Percentiles rank a stretch among this genome's conserved stretches.
These are phyloP conservation scores for Tilletia setariae DNA, from an alignment of 1,284 basidiomycete genomes.

Conservation along the genomic window DNA sequence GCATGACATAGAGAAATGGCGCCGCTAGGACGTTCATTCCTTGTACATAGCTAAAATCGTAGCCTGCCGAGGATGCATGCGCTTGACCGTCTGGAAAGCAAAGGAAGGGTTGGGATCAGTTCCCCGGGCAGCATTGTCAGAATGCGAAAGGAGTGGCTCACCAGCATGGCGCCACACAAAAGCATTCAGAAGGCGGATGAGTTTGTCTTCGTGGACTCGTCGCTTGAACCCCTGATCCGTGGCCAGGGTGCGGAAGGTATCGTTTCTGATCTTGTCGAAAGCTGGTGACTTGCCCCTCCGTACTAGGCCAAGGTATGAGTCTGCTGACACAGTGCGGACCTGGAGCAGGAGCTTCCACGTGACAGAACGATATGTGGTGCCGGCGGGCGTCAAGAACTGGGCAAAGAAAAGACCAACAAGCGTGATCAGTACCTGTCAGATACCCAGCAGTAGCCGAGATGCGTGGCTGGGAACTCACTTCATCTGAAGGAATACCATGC, in stretches of 20 bases:
- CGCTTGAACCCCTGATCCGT: conserved; percentile 93
- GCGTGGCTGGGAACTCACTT: neutral
- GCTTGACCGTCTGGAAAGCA: neutral
- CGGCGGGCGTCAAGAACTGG: neutral
- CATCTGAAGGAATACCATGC: neutral
- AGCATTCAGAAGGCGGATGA: conserved; percentile 88
- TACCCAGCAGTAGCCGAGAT: neutral
- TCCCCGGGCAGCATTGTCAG: neutral
- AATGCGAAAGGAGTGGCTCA: conserved; percentile 49
- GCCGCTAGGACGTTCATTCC: conserved; percentile 98
- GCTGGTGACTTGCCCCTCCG: conserved; percentile 35
- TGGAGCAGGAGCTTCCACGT: conserved; percentile 46
- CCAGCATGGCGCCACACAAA: conserved; percentile 93
- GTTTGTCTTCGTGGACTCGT: conserved; percentile 89
- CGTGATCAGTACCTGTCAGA: neutral
- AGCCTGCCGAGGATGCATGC: neutral
- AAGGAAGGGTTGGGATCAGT: neutral
- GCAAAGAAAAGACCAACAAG: neutral
- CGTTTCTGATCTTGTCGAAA: conserved; percentile 59
- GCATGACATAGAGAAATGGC: conserved; percentile 92
- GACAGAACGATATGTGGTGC: conserved; percentile 15
- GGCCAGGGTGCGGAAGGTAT: conserved; percentile 74
- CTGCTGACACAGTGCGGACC: conserved; percentile 26
- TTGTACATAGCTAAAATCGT: conserved; percentile 86
- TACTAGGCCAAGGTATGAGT: conserved; percentile 35